Conservation (phyloP, 2,329 filamentous ascomycete genomes). For the Fusarium coffeatum region DNA sequence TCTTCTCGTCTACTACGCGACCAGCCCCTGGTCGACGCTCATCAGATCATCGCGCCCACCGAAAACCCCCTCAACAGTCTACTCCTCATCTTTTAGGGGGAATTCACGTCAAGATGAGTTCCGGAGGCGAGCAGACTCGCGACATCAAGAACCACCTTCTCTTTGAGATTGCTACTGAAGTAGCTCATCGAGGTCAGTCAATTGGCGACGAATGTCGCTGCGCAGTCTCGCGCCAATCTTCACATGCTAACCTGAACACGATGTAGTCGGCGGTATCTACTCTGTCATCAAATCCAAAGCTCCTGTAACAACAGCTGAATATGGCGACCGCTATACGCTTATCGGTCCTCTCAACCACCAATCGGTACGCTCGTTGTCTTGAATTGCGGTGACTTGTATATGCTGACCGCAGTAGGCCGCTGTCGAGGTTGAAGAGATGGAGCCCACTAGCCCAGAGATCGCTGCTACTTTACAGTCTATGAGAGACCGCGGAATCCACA, state of each 20-base stretch:
- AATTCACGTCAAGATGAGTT: slow-evolving; percentile 56
- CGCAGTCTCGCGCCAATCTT: slow-evolving; percentile 9
- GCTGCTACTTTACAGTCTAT: slow-evolving; percentile 88
- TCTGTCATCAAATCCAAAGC: slow-evolving; percentile 99
- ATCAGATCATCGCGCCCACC: slow-evolving; percentile 39
- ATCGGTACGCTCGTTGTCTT: slow-evolving; percentile 70
- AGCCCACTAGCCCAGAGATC: slow-evolving; percentile 83
- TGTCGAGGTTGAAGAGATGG: slow-evolving; percentile 96
- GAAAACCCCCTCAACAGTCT: slow-evolving; percentile 23
- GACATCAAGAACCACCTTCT: slow-evolving; percentile 96
- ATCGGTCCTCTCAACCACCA: slow-evolving; percentile 93
- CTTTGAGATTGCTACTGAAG: slow-evolving; percentile 96
- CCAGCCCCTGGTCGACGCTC: slow-evolving; percentile 18
- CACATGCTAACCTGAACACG: slow-evolving; percentile 25
- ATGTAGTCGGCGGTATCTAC: slow-evolving; percentile 93
- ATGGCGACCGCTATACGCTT: slow-evolving; percentile 96
- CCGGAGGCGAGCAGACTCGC: slow-evolving; percentile 60
- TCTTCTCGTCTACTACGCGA: slow-evolving; percentile 23
- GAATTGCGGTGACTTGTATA: neutral
- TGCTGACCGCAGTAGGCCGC: slow-evolving; percentile 71
- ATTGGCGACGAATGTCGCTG: slow-evolving; percentile 18
- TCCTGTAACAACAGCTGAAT: slow-evolving; percentile 95
- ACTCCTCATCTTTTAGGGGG: slow-evolving; percentile 15
- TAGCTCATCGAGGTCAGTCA: slow-evolving; percentile 87
- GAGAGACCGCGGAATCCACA: slow-evolving; percentile 89